A percentile compares a stretch with the other conserved stretches of the same genome.
phyloP scores from a whole-genome alignment of 2,329 filamentous ascomycete species.

The Teratosphaeriaceae sp. region DNA sequence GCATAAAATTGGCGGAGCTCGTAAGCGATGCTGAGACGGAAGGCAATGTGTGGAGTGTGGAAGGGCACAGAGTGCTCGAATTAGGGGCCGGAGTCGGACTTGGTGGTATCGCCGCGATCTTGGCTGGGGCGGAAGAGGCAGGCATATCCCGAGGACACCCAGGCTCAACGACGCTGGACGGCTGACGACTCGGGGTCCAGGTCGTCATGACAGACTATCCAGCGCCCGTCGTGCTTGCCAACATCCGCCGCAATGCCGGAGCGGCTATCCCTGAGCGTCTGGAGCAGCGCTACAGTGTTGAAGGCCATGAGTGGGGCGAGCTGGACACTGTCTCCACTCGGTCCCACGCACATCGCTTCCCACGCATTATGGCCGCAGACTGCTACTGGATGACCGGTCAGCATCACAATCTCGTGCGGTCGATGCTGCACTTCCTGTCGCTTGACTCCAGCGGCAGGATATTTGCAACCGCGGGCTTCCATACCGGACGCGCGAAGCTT shows the following conservation, averaged over 20 bases:
- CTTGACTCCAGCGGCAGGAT: conserved; percentile 42
- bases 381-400: conserved; percentile 71
- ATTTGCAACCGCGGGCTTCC: conserved; percentile 64
- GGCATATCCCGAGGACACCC: conserved; percentile 4
- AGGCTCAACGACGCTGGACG: neutral
- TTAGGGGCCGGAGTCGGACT: conserved; percentile 56
- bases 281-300: conserved; percentile 36
- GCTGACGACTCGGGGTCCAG: conserved; percentile 19
- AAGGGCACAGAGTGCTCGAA: conserved; percentile 52
- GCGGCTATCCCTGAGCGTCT: conserved; percentile 43
- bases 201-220: conserved; percentile 64
- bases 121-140: conserved; percentile 41
- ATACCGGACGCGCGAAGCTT: conserved; percentile 62
- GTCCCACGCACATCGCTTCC: conserved; percentile 41
- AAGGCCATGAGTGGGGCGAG: conserved; percentile 61
- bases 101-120: conserved; percentile 39
- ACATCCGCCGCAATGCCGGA: conserved; percentile 52
- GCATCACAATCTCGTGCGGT: conserved; percentile 58
- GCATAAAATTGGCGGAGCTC: conserved; percentile 40
- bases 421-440: conserved; percentile 57
- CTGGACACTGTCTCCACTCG: conserved; percentile 36
- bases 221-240: conserved; percentile 51
- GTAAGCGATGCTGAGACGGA: conserved; percentile 26
- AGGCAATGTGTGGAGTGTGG: conserved; percentile 40
- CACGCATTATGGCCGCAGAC: conserved; percentile 62